Conservation (phyloP, 2,329 filamentous ascomycete genomes). For the Penicillium occitanis region DNA sequence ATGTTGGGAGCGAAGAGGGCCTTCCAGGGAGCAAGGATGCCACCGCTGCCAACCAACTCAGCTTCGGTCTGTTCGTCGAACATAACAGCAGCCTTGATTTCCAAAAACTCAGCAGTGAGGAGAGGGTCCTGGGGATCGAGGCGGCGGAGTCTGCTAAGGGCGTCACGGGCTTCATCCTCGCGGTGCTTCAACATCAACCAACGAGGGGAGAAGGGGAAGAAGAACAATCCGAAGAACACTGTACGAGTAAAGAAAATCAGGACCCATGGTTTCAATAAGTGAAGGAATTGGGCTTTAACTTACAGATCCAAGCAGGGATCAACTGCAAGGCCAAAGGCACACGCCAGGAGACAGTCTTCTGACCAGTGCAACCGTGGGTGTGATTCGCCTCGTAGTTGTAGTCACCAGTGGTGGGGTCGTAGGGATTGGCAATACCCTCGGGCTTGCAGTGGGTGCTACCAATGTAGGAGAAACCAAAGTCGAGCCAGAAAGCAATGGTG, state of each 20-base stretch:
- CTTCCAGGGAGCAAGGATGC: slow-evolving; percentile 65
- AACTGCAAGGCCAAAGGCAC: slow-evolving; percentile 51
- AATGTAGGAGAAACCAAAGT: slow-evolving; percentile 20
- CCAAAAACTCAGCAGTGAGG: slow-evolving; percentile 68
- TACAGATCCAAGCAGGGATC: slow-evolving; percentile 32
- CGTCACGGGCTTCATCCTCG: slow-evolving; percentile 42
- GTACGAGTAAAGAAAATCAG: slow-evolving; percentile 19
- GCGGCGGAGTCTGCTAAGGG: slow-evolving; percentile 20
- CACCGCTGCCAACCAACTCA: slow-evolving; percentile 45
- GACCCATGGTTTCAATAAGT: background rate
- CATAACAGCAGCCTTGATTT: slow-evolving; percentile 71
- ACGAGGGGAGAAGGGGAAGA: slow-evolving; percentile 57
- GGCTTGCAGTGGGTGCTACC: slow-evolving; percentile 18
- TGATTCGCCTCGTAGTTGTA: slow-evolving; percentile 18
- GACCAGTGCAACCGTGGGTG: slow-evolving; percentile 23
- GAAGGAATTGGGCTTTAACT: background rate
- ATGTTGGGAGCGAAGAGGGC: slow-evolving; percentile 61
- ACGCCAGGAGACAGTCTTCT: slow-evolving; percentile 46
- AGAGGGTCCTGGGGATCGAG: slow-evolving; percentile 19
- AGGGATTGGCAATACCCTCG: slow-evolving; percentile 16
- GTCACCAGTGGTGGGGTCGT: background rate
- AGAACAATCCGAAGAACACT: slow-evolving; percentile 41
- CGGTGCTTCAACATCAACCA: slow-evolving; percentile 52
- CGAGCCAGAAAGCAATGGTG: slow-evolving; percentile 21
- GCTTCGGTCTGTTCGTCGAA: slow-evolving; percentile 64